Conservation (phyloP, 768 basidiomycete genomes). For the Naematelia encephala region DNA sequence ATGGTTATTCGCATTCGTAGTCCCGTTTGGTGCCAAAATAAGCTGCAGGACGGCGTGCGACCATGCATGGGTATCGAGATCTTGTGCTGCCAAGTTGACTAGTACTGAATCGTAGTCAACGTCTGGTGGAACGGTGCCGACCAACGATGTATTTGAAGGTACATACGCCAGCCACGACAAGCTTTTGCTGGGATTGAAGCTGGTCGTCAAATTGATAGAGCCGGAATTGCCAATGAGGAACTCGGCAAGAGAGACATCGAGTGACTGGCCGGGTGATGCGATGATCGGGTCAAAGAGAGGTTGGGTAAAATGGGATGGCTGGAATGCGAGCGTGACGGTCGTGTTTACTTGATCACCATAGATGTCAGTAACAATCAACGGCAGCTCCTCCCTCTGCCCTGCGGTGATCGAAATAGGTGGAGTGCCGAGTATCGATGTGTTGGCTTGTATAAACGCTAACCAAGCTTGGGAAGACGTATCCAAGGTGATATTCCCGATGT, state of each 20-base stretch:
- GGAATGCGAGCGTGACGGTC: slow-evolving; percentile 64
- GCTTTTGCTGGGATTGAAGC: slow-evolving; percentile 56
- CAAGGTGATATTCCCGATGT: slow-evolving; percentile 54
- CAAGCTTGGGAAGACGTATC: slow-evolving; percentile 57
- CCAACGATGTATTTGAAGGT: slow-evolving; percentile 53
- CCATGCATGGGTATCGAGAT: slow-evolving; percentile 26
- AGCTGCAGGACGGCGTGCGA: slow-evolving; percentile 20
- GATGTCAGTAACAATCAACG: not conserved
- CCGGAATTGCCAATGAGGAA: not conserved
- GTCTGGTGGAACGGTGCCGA: slow-evolving; percentile 58
- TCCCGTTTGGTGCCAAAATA: slow-evolving; percentile 11
- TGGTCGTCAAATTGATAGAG: slow-evolving; percentile 50
- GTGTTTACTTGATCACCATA: slow-evolving; percentile 50
- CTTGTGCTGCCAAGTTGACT: slow-evolving; percentile 13
- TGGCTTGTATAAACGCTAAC: slow-evolving; percentile 36
- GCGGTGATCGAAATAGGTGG: slow-evolving; percentile 51
- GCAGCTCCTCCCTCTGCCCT: not conserved
- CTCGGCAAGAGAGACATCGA: slow-evolving; percentile 57
- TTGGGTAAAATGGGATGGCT: slow-evolving; percentile 66
- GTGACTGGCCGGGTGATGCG: slow-evolving; percentile 55
- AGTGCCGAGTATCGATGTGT: slow-evolving; percentile 62
- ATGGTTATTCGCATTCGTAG: not conserved
- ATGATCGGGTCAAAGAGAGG: slow-evolving; percentile 59
- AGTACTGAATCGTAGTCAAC: slow-evolving; percentile 28
- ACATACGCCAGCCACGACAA: slow-evolving; percentile 55